Evolutionary conservation across 2,329 filamentous ascomycete genomes (phyloP).

Genomic region (Ophiostoma sp.): DNA sequence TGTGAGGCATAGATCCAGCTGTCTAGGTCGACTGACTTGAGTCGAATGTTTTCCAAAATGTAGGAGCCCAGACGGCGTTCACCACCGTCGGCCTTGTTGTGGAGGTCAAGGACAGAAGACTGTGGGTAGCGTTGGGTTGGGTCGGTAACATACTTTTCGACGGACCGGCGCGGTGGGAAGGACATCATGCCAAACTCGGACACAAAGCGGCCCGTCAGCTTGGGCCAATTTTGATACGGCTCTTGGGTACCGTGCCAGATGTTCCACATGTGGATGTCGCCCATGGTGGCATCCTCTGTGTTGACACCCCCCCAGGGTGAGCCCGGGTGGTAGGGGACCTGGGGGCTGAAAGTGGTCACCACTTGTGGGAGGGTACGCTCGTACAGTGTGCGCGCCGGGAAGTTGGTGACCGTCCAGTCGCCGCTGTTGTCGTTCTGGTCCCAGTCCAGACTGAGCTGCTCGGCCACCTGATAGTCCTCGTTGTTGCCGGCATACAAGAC

Average conservation of each 20-base stretch:
- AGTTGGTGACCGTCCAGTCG: slow-evolving; percentile 82
- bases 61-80: slow-evolving; percentile 85
- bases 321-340: slow-evolving; percentile 77
- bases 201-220: slow-evolving; percentile 85
- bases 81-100: slow-evolving; percentile 92
- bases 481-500: slow-evolving; percentile 93
- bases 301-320: slow-evolving; percentile 78
- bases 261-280: slow-evolving; percentile 95
- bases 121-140: slow-evolving; percentile 79
- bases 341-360: slow-evolving; percentile 66
- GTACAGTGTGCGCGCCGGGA: slow-evolving; percentile 91
- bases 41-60: slow-evolving; percentile 84
- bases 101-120: slow-evolving; percentile 85
- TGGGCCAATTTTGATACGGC: slow-evolving; percentile 87
- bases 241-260: slow-evolving; percentile 90
- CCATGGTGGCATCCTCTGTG: slow-evolving; percentile 75
- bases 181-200: slow-evolving; percentile 96
- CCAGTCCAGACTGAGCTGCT: slow-evolving; percentile 71
- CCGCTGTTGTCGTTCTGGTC: slow-evolving; percentile 76
- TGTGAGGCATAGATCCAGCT: slow-evolving; percentile 71
- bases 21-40: slow-evolving; percentile 58
- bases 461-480: slow-evolving; percentile 87
- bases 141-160: slow-evolving; percentile 73
- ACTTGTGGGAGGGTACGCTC: slow-evolving; percentile 81
- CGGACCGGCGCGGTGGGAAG: slow-evolving; percentile 80